A percentile compares a stretch with the other conserved stretches of the same genome.
Evolutionary conservation across 495 filamentous ascomycete genomes (phyloP).

Genomic region (Daldinia decipiens): DNA sequence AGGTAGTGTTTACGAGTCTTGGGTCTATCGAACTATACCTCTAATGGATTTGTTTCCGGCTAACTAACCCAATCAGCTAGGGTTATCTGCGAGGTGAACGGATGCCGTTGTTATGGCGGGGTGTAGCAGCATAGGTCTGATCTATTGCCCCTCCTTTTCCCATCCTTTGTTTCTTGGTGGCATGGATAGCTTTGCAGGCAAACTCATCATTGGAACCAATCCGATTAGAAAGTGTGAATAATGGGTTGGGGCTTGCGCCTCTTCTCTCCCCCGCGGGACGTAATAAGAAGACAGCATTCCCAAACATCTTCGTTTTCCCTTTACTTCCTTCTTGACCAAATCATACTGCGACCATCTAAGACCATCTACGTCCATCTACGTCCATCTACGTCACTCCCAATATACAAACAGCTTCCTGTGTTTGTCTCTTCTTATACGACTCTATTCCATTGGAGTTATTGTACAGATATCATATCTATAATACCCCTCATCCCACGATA

Average conservation of each 20-base stretch:
- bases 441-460: slow-evolving; percentile 3
- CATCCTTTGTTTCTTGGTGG: slow-evolving; percentile 27
- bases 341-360: slow-evolving; percentile 3
- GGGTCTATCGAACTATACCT: slow-evolving; percentile 23
- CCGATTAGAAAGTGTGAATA: slow-evolving; percentile 28
- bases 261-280: slow-evolving; percentile 13
- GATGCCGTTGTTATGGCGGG: slow-evolving; percentile 33
- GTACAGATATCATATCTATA: slow-evolving; percentile 13
- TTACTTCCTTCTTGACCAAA: slow-evolving; percentile 21
- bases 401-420: slow-evolving; percentile 6
- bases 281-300: slow-evolving; percentile 38
- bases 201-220: slow-evolving; percentile 36
- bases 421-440: neutral
- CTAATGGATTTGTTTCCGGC: slow-evolving; percentile 17
- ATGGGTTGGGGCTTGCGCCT: slow-evolving; percentile 27
- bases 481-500: slow-evolving; percentile 31
- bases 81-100: slow-evolving; percentile 38
- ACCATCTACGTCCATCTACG: neutral
- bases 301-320: slow-evolving; percentile 18
- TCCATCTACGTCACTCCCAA: slow-evolving; percentile 11
- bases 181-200: slow-evolving; percentile 40
- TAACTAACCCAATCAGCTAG: slow-evolving; percentile 32
- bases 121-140: slow-evolving; percentile 27
- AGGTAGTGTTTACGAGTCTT: slow-evolving; percentile 8
- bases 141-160: slow-evolving; percentile 42